These are phyloP conservation scores for Carallia brachiata DNA, from an alignment of 345 rosid species.

Conservation along the genomic window DNA sequence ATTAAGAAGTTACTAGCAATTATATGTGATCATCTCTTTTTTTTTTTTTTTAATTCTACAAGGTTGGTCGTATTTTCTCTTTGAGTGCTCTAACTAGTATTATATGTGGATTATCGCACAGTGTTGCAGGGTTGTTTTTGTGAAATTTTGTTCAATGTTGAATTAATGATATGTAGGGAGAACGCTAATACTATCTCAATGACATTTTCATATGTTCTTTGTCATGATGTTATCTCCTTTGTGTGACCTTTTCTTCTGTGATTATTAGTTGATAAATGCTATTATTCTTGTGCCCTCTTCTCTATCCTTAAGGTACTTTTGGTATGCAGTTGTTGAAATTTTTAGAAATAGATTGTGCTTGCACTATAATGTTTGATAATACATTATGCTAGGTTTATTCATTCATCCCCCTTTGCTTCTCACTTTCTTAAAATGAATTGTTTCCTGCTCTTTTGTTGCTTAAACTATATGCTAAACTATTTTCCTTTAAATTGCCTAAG, in stretches of 20 bases:
- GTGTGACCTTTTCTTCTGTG: not conserved
- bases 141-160: too few species aligned
- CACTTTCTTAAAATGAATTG: not conserved
- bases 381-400: too few species aligned
- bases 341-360: too few species aligned
- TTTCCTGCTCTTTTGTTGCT: not conserved
- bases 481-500: conserved; percentile 10
- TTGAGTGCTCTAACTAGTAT: not conserved
- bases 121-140: too few species aligned
- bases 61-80: not conserved
- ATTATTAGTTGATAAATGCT: not conserved
- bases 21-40: not conserved
- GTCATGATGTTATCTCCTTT: not conserved
- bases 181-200: too few species aligned
- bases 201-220: too few species aligned
- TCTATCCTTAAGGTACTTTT: too few species aligned
- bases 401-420: not conserved
- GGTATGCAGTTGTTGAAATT: too few species aligned
- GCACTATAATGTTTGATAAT: too few species aligned
- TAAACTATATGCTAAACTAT: not conserved
- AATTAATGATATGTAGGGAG: too few species aligned
- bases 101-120: too few species aligned
- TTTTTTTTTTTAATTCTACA: not conserved
- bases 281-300: not conserved
- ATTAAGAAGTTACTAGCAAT: not conserved